Base-by-base conservation (phyloP, 1,284 basidiomycete species). In the Trichosporon faecale region DNA sequence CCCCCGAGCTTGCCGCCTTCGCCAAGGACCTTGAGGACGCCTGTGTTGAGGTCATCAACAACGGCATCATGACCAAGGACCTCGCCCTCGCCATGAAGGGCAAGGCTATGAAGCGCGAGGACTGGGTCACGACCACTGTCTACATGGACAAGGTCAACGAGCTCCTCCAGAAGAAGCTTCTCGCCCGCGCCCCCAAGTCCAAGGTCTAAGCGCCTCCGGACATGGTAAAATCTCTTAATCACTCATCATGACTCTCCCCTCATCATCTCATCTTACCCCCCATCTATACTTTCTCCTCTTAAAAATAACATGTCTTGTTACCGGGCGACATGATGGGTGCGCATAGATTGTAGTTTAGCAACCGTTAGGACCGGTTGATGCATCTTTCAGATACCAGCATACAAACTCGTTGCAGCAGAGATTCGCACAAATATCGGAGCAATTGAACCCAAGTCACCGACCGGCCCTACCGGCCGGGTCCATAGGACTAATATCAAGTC, bases 61-160 rank as follows among this genome's bases (percentile, higher is more conserved):
- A 96, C 80, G 90, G 90, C 8, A 82, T 97, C 71, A 98, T 98
- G 95, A 98, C 95, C 70, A 95, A 95, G 88, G 96, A 99, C 86
- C 86, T 99, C 65, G 96, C 96, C 27, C 87, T 98, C 37, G 91
- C 94, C 14, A 98, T 98, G 80, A 91, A 98, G 80, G 96, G 96
- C 68, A 94, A 93, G 88, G 84, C 88, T 74, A 91, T 95, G 91
- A 89, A 89, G 85, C 87, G 94, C 76, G 92, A 94, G 77, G 92
- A 97, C 84, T 97, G 94, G 92, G 95, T 95, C 46, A 86, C 93
- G 40, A 98, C 95, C 1, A 88, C 91, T 80, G 91, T 88, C 68
- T 97, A 95, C 84, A 91, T 96, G 89, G 92, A 95, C 83, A 88
- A 90, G 69, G 93, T 96, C 69, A 80, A 82, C 72, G 78, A 78